These are phyloP conservation scores for Ogataea pilisensis DNA, from an alignment of 805 yeast genomes.

Conservation along the genomic window DNA sequence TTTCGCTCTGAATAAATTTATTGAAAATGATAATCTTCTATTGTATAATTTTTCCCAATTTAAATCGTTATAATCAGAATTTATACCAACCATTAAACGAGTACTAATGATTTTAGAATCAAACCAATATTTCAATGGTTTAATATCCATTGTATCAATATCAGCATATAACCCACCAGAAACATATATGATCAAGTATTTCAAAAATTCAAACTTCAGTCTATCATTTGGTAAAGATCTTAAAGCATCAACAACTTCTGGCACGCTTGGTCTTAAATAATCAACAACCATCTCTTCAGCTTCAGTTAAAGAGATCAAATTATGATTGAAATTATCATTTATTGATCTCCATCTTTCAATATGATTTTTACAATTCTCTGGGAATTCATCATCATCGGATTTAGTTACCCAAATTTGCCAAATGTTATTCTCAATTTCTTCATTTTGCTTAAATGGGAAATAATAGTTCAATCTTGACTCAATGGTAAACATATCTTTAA, in stretches of 20 bases:
- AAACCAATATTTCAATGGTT: conserved; percentile 33
- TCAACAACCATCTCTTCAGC: conserved; percentile 27
- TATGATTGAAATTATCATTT: conserved; percentile 29
- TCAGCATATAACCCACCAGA: conserved; percentile 55
- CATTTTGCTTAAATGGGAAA: conserved; percentile 27
- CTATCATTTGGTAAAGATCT: conserved; percentile 48
- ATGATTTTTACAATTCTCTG: conserved; percentile 27
- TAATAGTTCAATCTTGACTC: conserved; percentile 26
- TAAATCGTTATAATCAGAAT: conserved; percentile 28
- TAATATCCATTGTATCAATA: conserved; percentile 48
- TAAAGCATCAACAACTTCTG: conserved; percentile 50
- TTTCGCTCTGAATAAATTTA: conserved; percentile 27
- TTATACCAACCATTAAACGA: conserved; percentile 28
- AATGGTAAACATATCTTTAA: conserved; percentile 26
- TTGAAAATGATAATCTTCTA: conserved; percentile 29
- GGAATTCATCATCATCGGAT: conserved; percentile 28
- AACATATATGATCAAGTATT: conserved; percentile 45
- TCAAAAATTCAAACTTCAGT: conserved; percentile 46
- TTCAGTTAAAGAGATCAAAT: conserved; percentile 26
- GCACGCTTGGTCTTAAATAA: conserved; percentile 32
- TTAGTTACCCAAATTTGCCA: conserved; percentile 29
- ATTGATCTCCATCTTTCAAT: conserved; percentile 32
- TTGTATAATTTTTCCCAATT: conserved; percentile 32
- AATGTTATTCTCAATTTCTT: conserved; percentile 27
- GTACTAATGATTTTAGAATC: conserved; percentile 20